Evolutionary conservation across 129 eudicot species (phyloP).

Genomic region (Flaveria sonorensis): DNA sequence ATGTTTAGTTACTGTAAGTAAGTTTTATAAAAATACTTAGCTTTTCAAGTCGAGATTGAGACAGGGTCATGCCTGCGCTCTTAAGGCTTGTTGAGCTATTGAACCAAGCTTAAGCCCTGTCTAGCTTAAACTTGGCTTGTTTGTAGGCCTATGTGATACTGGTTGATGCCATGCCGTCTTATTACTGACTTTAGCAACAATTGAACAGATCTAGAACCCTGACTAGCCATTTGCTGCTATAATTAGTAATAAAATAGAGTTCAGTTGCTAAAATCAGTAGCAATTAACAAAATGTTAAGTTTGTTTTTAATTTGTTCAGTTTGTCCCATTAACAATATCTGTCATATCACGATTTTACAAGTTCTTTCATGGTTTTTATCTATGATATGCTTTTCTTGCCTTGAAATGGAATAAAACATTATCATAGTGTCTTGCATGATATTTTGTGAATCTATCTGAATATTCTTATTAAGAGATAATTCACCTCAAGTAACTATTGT

Average conservation of each 20-base stretch:
- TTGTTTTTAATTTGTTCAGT: neutral
- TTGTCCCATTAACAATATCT: neutral
- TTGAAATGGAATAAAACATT: neutral
- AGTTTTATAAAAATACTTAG: no score
- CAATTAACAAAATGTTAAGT: neutral
- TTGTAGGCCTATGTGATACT: no score
- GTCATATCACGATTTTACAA: neutral
- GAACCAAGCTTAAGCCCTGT: no score
- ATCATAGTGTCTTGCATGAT: conserved; percentile 7
- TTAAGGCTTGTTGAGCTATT: no score
- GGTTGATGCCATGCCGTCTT: no score
- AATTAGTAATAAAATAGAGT: neutral
- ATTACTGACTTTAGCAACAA: no score
- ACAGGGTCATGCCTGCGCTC: no score
- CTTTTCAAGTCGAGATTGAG: no score
- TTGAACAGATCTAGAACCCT: no score
- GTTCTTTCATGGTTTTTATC: neutral
- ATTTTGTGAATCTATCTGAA: neutral
- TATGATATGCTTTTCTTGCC: neutral
- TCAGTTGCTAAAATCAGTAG: neutral
- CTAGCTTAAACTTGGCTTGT: no score
- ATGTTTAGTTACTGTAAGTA: no score
- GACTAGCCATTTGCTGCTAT: neutral
- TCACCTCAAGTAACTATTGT: neutral
- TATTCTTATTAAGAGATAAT: neutral